phyloP scores from a whole-genome alignment of 352 stramenopile genomes.

The Pythium dissotocum region DNA sequence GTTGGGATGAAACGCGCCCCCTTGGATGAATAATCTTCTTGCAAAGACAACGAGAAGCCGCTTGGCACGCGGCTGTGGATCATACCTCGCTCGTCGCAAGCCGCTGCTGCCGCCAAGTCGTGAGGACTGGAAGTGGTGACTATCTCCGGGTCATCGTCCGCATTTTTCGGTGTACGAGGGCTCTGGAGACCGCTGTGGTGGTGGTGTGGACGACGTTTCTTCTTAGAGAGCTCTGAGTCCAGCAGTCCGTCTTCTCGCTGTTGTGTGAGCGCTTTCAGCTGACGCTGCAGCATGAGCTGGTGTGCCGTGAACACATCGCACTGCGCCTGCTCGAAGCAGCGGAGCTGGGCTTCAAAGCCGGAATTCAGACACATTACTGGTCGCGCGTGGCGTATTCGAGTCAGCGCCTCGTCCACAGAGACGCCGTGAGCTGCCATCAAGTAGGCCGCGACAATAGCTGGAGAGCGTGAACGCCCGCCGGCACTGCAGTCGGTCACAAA shows the following conservation, averaged over 20 bases:
- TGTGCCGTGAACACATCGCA: conserved; percentile 79
- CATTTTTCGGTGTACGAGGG: conserved; percentile 7
- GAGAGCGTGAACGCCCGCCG: conserved; percentile 81
- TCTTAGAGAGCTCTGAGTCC: conserved; percentile 18
- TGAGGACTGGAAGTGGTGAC: conserved; percentile 14
- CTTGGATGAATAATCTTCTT: conserved; percentile 14
- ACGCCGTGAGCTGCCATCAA: conserved; percentile 74
- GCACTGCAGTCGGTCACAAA: conserved; percentile 28
- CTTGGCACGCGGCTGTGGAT: conserved; percentile 51
- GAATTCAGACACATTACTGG: conserved; percentile 75
- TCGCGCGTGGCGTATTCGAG: conserved; percentile 54
- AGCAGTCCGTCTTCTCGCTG: conserved; percentile 40
- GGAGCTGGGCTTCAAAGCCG: conserved; percentile 86
- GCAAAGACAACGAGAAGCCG: conserved; percentile 56
- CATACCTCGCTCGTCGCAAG: conserved; percentile 63
- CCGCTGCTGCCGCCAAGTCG: conserved; percentile 7
- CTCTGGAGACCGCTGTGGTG: conserved; percentile 23
- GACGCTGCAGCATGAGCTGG: conserved; percentile 64
- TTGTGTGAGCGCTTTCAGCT: conserved; percentile 38
- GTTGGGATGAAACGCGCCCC: conserved; percentile 59
- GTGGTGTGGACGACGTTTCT: conserved; percentile 21
- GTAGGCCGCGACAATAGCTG: conserved; percentile 75
- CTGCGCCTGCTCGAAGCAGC: conserved; percentile 61
- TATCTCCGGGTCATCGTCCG: conserved; percentile 9
- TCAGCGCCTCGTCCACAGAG: conserved; percentile 46